These are phyloP conservation scores for Penicillium egyptiacum DNA, from an alignment of 495 filamentous ascomycete genomes.

Conservation along the genomic window DNA sequence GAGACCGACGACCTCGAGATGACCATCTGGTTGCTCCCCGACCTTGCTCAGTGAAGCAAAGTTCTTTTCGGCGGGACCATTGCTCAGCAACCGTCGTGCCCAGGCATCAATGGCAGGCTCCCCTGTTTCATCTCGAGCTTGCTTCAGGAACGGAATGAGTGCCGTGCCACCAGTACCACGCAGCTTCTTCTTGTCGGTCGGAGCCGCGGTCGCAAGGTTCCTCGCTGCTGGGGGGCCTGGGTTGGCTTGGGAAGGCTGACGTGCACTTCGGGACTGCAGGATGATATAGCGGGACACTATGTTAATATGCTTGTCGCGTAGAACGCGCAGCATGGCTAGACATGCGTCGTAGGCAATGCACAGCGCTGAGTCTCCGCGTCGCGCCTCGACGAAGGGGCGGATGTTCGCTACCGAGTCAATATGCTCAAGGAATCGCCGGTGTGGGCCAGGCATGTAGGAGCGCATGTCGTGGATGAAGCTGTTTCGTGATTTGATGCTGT, in stretches of 20 bases:
- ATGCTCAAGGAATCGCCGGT: slow-evolving; percentile 83
- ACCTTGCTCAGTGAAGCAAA: slow-evolving; percentile 62
- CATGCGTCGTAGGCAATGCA: slow-evolving; percentile 86
- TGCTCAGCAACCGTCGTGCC: slow-evolving; percentile 72
- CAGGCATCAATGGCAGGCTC: slow-evolving; percentile 86
- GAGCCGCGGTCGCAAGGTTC: slow-evolving; percentile 64
- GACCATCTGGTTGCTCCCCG: slow-evolving; percentile 60
- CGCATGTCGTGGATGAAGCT: slow-evolving; percentile 98
- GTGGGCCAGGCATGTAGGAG: slow-evolving; percentile 90
- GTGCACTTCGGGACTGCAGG: slow-evolving; percentile 57
- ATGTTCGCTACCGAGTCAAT: slow-evolving; percentile 83
- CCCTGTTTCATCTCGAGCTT: slow-evolving; percentile 92
- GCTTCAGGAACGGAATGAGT: slow-evolving; percentile 90
- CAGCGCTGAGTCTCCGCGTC: slow-evolving; percentile 60
- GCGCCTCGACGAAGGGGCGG: slow-evolving; percentile 73
- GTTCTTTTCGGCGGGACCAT: slow-evolving; percentile 40
- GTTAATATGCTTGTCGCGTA: slow-evolving; percentile 93
- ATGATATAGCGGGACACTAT: slow-evolving; percentile 97
- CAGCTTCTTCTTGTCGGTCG: slow-evolving; percentile 56
- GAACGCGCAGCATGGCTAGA: slow-evolving; percentile 80
- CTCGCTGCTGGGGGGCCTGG: slow-evolving; percentile 46
- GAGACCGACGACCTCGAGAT: slow-evolving; percentile 71
- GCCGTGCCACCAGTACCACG: slow-evolving; percentile 91
- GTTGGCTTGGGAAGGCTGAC: slow-evolving; percentile 46
- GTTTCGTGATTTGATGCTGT: slow-evolving; percentile 49